Percentiles rank a stretch among this genome's conserved stretches.
These are phyloP conservation scores for Amanita thiersii DNA, from an alignment of 768 basidiomycete species.

Conservation along the genomic window DNA sequence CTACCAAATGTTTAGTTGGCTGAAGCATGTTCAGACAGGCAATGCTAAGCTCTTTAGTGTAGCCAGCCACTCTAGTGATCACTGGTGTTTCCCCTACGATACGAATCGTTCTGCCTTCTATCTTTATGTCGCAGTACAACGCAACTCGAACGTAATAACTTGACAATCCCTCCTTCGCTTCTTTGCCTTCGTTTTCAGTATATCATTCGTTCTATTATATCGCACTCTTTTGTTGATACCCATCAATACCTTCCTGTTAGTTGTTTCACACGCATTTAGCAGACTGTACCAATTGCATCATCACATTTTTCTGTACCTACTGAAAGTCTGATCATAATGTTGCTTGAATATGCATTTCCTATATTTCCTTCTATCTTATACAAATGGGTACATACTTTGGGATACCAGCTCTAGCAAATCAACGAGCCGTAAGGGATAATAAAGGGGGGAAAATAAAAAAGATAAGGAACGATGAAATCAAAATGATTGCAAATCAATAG, in stretches of 20 bases:
- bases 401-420: too few relatives aligned
- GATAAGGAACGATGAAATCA: too few relatives aligned
- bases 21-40: too few relatives aligned
- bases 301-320: slow-evolving; percentile 7
- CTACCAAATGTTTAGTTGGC: too few relatives aligned
- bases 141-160: slow-evolving; percentile 6
- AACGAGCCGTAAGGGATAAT: too few relatives aligned
- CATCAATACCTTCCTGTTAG: slow-evolving; percentile 4
- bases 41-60: too few relatives aligned
- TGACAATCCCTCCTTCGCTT: slow-evolving; percentile 1
- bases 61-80: too few relatives aligned
- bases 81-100: slow-evolving; percentile 1
- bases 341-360: not conserved
- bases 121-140: slow-evolving; percentile 6
- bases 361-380: too few relatives aligned
- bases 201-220: slow-evolving; percentile 2
- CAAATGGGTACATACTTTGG: too few relatives aligned
- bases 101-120: not conserved
- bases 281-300: slow-evolving; percentile 9
- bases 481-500: too few relatives aligned
- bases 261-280: slow-evolving; percentile 5
- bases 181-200: slow-evolving; percentile 3
- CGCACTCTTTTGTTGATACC: slow-evolving; percentile 6
- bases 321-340: too few relatives aligned
- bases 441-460: too few relatives aligned